These are phyloP conservation scores for Psidium guajava DNA, from an alignment of 345 rosid species.

Conservation along the genomic window DNA sequence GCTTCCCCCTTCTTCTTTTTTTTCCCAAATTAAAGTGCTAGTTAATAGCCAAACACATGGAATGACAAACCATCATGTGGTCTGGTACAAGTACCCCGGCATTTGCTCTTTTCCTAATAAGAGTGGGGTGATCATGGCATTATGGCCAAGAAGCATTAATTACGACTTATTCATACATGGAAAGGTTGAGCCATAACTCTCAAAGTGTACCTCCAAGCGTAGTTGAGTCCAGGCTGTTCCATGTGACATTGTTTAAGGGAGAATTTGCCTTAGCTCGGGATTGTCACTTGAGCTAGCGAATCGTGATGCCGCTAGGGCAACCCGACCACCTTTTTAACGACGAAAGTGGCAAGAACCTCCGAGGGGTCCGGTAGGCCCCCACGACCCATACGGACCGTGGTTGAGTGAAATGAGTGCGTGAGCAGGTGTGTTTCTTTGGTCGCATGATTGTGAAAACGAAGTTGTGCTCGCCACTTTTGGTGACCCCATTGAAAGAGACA, in stretches of 20 bases:
- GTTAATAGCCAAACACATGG: not conserved
- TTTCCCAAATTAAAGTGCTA: not conserved
- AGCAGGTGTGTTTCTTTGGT: not conserved
- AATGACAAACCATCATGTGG: not conserved
- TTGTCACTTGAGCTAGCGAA: not conserved
- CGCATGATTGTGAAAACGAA: not conserved
- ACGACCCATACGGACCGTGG: not conserved
- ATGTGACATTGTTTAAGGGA: not conserved
- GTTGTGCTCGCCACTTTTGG: not conserved
- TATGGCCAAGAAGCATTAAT: not conserved
- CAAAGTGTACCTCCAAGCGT: not conserved
- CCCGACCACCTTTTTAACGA: not conserved
- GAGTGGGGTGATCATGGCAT: not conserved
- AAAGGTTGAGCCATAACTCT: not conserved
- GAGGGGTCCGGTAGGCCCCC: not conserved
- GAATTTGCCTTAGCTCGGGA: not conserved
- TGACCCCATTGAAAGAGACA: not conserved
- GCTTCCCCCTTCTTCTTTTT: not conserved
- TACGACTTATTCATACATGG: not conserved
- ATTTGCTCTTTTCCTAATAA: not conserved
- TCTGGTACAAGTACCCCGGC: not conserved
- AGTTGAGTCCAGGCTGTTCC: not conserved
- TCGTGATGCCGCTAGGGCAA: not conserved
- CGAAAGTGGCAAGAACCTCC: not conserved
- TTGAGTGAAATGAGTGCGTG: not conserved